Base-by-base conservation (phyloP, 495 filamentous ascomycete genomes). In the Penicillium samsonianum region DNA sequence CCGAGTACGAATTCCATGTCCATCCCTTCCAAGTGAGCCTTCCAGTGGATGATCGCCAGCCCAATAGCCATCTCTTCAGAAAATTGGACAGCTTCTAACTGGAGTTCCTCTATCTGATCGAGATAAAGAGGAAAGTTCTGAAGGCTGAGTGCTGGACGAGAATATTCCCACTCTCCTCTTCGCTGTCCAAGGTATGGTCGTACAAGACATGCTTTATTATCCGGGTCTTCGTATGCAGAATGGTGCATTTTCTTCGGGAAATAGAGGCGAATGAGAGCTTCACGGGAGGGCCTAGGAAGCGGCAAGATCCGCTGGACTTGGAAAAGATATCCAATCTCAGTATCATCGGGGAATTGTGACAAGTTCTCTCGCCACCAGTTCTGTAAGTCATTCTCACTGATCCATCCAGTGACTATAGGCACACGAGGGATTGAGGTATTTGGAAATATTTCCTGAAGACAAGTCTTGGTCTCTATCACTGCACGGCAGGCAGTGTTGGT, bases 61-160 rank as follows among this genome's bases (percentile, higher is more conserved):
- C 40, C 40, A 42, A 42, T 22, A 19, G 40, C 40, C 40, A 42
- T 42, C 17, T 42, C 40, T 22, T 42, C 40, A 11, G 40, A 42
- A 14, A 42, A 20, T 20, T 42, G 40, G 2, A 22, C 10, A 42
- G 40, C 40, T 10, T 42, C 40, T 42, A 42, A 42, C 19, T 12
- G 19, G 17, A 42, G 40, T 42, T 42, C 10, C 40, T 42, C 40
- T 42, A 42, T 22, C 40, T 42, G 40, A 22, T 42, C 40, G 19
- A 42, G 40, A 20, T 42, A 42, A 10, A 42, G 40, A 42, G 40
- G 40, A 42, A 42, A 42, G n/a, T 42, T 42, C 40, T 42, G 40
- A 22, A 42, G 40, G 17, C 40, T 42, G 40, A 42, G 17, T 42
- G 19, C 17, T 20, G 17, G 17, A 42, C 19, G 22, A 22, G 19